Percentiles rank a stretch among this genome's conserved stretches.
Conservation (phyloP, 1,284 basidiomycete species). For the Microbotryum silenes-acaulis region DNA sequence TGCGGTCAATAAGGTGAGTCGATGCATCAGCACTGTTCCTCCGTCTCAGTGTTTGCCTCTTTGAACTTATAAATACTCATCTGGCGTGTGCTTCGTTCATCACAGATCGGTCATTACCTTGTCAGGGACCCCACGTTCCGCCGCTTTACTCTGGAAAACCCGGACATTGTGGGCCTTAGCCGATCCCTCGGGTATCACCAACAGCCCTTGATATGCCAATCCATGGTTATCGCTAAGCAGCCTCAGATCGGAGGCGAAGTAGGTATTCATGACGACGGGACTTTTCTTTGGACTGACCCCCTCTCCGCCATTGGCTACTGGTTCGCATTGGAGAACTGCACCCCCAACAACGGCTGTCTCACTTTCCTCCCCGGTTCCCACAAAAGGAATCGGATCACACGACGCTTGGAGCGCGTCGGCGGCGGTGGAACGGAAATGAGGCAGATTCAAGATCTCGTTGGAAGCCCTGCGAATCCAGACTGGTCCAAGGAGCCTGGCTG, state of each 20-base stretch:
- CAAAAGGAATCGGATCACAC: constrained; percentile 55
- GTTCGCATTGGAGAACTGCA: constrained; percentile 87
- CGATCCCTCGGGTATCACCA: constrained; percentile 28
- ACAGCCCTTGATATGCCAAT: constrained; percentile 55
- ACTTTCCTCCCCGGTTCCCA: constrained; percentile 91
- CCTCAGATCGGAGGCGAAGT: constrained; percentile 64
- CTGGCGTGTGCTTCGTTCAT: background rate
- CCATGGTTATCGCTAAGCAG: constrained; percentile 91
- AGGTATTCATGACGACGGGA: constrained; percentile 49
- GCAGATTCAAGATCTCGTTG: constrained; percentile 43
- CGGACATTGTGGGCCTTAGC: constrained; percentile 23
- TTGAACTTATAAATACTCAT: background rate
- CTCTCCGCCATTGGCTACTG: constrained; percentile 88
- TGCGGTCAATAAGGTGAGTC: constrained; percentile 48
- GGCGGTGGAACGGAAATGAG: constrained; percentile 67
- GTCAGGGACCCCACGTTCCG: constrained; percentile 68
- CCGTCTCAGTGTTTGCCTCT: background rate
- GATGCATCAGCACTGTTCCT: background rate
- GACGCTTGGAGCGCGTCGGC: constrained; percentile 67
- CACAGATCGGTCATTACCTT: constrained; percentile 50
- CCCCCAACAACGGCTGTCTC: constrained; percentile 72
- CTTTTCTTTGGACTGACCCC: constrained; percentile 72
- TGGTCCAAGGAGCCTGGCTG: background rate
- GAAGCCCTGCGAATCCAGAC: background rate
- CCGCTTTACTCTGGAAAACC: background rate